These are phyloP conservation scores for Hsuehochloa calcarea DNA, from an alignment of 176 grass and related monocot genomes.

Conservation along the genomic window DNA sequence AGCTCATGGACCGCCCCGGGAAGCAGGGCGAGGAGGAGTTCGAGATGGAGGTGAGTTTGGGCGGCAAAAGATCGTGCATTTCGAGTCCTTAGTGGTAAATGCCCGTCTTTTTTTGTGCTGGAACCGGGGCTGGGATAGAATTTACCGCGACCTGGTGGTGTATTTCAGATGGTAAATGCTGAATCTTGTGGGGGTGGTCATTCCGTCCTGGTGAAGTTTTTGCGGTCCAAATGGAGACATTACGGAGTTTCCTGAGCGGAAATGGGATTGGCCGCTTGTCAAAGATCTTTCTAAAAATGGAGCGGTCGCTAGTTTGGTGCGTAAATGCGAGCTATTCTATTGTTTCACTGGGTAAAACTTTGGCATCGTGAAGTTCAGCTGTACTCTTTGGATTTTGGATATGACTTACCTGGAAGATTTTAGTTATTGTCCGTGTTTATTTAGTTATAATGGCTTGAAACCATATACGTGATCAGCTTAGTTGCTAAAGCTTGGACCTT, in stretches of 20 bases:
- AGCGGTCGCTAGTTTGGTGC: background rate
- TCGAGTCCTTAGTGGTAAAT: slow-evolving; percentile 18
- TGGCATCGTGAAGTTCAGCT: background rate
- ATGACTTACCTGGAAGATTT: background rate
- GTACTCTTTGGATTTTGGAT: background rate
- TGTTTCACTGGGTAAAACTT: slow-evolving; percentile 16
- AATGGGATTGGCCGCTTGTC: slow-evolving; percentile 14
- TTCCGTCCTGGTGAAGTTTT: slow-evolving; percentile 13
- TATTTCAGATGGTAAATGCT: background rate
- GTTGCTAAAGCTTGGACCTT: background rate
- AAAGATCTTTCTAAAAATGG: slow-evolving; percentile 24
- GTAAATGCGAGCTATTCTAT: background rate
- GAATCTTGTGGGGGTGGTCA: slow-evolving; percentile 9
- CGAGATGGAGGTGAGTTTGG: slow-evolving; percentile 72
- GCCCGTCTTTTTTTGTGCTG: background rate
- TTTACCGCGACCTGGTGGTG: background rate
- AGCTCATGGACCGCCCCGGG: slow-evolving; percentile 90
- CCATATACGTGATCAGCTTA: background rate
- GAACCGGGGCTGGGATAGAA: background rate
- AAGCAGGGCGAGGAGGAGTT: slow-evolving; percentile 98
- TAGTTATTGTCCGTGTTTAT: background rate
- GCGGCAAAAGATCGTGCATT: slow-evolving; percentile 14
- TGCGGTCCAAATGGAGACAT: slow-evolving; percentile 21
- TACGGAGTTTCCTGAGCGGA: background rate
- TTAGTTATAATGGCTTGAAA: background rate